Percentiles rank a stretch among this genome's conserved stretches.
Evolutionary conservation across 176 grass and related monocot species (phyloP).

Genomic region (Coix lacrymajobi): DNA sequence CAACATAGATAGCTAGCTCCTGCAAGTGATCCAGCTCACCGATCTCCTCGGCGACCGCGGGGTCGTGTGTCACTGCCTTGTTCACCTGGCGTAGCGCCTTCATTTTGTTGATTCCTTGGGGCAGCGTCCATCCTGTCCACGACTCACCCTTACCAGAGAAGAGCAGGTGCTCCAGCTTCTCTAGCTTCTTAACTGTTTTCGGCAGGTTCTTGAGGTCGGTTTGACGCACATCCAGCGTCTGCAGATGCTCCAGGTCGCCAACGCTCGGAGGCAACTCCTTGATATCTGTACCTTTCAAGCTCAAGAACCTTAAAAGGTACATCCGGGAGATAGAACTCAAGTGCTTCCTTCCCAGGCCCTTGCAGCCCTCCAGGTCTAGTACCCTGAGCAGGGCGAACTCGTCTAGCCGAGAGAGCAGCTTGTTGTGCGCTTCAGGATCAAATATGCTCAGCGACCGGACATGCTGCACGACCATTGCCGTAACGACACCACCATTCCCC

Average conservation of each 20-base stretch:
- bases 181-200: not conserved
- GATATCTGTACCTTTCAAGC: not conserved
- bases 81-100: not conserved
- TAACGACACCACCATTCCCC: too few relatives aligned
- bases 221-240: not conserved
- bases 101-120: not conserved
- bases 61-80: rapidly evolving
- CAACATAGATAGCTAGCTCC: not conserved
- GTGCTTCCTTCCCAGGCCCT: not conserved
- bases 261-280: not conserved
- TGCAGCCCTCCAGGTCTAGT: not conserved
- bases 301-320: conserved; percentile 1
- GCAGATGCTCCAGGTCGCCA: not conserved
- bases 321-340: not conserved
- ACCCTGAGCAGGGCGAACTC: not conserved
- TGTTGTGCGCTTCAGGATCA: not conserved
- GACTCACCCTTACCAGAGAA: rapidly evolving
- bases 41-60: not conserved
- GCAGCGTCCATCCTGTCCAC: not conserved
- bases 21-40: not conserved
- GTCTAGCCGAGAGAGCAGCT: not conserved
- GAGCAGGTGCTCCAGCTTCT: not conserved
- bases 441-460: not conserved
- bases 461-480: not conserved
- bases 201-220: not conserved